Evolutionary conservation across 257 asterid species (phyloP), one percentile per base, ranked within the genome.

Genomic region (Penstemon barbatus): DNA sequence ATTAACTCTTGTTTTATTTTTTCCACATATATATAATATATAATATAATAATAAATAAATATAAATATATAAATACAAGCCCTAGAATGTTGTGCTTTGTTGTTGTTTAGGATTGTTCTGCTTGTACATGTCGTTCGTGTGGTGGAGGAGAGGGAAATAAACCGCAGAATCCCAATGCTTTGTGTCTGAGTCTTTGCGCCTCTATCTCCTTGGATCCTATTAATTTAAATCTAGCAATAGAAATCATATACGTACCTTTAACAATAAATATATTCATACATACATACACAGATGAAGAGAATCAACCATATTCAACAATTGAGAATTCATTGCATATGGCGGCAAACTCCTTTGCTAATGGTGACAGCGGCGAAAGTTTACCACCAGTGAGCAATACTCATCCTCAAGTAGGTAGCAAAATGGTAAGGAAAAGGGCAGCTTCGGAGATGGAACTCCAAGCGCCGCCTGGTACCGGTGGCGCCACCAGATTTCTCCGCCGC

Each of bases 381-480:
- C 9, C 51, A 7, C 49, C 18, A 3, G 42, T 38, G 45, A 54
- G 49, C 48, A 44, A 54, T 53, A 6, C 40, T 6, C 25, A 3
- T 5, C 1, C 38, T 8, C 7, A 12, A 40, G 53, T 37, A 50
- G 57, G 60, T 63, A 45, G 68, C 8, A 86, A 84, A 69, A 79
- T 88, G 87, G 84, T 81, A 7, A 82, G 98, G 18, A 92, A 92
- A 77, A 79, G 98, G 69, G 55, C 90, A 4, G 98, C 97, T 2
- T 88, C 97, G 6, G 93, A 92, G 71, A 79, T 86, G 78, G 98
- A 91, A 41, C 75, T 82, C 41, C 94, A 83, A 5, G 39, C 39
- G 19, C 63, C n/a, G 4, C 64, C 38, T n/a, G 4, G 69, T 3
- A 68, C 68, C 8, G 74, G 65, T 43, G 56, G 40, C 25, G 79